These are phyloP conservation scores for Brassica cretica DNA, from an alignment of 345 rosid genomes.

Conservation along the genomic window DNA sequence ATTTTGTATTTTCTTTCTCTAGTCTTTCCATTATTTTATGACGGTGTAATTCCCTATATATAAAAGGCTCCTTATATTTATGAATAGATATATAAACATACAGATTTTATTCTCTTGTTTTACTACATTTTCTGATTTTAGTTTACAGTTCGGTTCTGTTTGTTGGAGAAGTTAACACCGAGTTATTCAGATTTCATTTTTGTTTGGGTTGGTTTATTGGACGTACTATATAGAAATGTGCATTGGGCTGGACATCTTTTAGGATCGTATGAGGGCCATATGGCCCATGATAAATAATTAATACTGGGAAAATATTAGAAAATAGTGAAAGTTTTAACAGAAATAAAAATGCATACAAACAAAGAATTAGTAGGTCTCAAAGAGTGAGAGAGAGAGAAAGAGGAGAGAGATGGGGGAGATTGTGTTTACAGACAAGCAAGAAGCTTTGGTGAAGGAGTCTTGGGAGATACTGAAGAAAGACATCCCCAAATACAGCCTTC, in stretches of 20 bases:
- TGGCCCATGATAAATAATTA: neutral
- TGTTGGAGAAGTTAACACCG: neutral
- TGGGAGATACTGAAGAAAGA: slow-evolving; percentile 64
- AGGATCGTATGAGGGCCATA: neutral
- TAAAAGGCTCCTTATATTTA: too few relatives aligned
- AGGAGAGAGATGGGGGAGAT: slow-evolving; percentile 45
- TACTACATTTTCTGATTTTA: too few relatives aligned
- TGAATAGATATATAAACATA: too few relatives aligned
- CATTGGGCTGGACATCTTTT: slow-evolving; percentile 12
- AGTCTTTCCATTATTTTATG: too few relatives aligned
- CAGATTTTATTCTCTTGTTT: too few relatives aligned
- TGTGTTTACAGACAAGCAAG: slow-evolving; percentile 58
- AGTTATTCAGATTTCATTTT: neutral
- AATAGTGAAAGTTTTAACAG: neutral
- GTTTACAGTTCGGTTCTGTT: neutral
- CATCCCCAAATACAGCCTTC: slow-evolving; percentile 50
- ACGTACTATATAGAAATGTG: neutral
- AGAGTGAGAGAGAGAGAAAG: neutral
- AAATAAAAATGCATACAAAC: neutral
- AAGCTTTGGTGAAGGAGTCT: slow-evolving; percentile 62
- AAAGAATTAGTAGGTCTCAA: neutral
- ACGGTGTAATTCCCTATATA: too few relatives aligned
- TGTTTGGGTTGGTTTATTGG: slow-evolving; percentile 3
- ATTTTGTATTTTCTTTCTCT: too few relatives aligned
- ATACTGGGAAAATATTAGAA: neutral